Conservation (phyloP, 1,139 yeast species). For the Candida freyschussii region DNA sequence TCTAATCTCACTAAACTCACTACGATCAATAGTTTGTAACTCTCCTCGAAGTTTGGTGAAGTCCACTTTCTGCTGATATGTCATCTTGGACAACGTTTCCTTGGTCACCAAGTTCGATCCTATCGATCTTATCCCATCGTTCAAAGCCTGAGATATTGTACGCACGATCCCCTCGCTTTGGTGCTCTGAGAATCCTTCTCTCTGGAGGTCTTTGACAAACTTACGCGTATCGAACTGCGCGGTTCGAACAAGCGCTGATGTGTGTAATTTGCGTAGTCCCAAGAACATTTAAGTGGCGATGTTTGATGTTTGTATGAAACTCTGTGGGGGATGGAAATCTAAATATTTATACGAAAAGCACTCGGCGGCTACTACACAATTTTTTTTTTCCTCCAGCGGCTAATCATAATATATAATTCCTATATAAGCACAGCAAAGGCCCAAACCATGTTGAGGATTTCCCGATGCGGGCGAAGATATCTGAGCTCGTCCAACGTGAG, state of each 20-base stretch:
- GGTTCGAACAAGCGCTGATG: conserved; percentile 1
- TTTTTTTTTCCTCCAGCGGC: no score
- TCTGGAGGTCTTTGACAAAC: conserved; percentile 63
- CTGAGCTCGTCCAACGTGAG: neutral
- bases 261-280: conserved; percentile 3
- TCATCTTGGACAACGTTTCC: conserved; percentile 74
- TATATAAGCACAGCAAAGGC: no score
- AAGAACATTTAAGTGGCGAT: no score
- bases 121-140: conserved; percentile 74
- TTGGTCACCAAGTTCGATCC: conserved; percentile 75
- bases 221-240: conserved; percentile 65
- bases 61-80: conserved; percentile 94
- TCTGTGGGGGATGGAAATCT: no score
- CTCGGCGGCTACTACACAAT: no score
- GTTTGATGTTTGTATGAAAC: no score
- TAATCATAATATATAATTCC: no score
- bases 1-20: conserved; percentile 75
- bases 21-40: conserved; percentile 78
- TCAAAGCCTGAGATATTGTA: conserved; percentile 70
- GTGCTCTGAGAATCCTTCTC: conserved; percentile 64
- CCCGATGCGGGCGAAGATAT: no score
- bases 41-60: conserved; percentile 93
- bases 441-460: no score
- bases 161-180: conserved; percentile 82
- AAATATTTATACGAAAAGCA: no score